Conservation (phyloP, 1,139 yeast genomes). For the Suhomyces taliae region DNA sequence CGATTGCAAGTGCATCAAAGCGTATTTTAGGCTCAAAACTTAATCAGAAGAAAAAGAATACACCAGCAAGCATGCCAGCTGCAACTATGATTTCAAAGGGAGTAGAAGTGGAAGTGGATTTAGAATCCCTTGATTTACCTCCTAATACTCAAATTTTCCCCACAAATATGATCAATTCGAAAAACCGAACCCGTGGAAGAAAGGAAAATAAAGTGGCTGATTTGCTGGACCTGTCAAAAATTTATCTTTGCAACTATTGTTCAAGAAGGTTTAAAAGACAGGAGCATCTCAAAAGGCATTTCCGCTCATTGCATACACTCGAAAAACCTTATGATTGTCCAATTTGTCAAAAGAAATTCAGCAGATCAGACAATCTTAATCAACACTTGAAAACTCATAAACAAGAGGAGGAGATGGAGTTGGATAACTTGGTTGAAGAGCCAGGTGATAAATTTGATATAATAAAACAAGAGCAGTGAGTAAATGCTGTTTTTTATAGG, state of each 20-base stretch:
- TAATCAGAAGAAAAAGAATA: constrained; percentile 23
- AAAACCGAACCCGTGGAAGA: constrained; percentile 44
- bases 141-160: constrained; percentile 42
- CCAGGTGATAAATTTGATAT: neutral
- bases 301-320: constrained; percentile 69
- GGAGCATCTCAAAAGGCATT: constrained; percentile 77
- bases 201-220: constrained; percentile 51
- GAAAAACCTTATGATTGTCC: constrained; percentile 74
- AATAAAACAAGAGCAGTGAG: constrained; percentile 2
- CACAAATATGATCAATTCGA: constrained; percentile 33
- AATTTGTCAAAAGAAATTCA: constrained; percentile 71
- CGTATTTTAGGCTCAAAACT: constrained; percentile 42
- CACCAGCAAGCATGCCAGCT: constrained; percentile 17
- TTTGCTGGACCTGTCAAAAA: constrained; percentile 41
- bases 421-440: constrained; percentile 4
- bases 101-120: constrained; percentile 44
- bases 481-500: no score
- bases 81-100: constrained; percentile 33
- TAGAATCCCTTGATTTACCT: constrained; percentile 43
- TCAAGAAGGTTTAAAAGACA: constrained; percentile 69
- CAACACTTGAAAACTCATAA: constrained; percentile 76
- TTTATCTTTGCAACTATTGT: constrained; percentile 50
- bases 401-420: constrained; percentile 28
- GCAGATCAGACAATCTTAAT: constrained; percentile 71
- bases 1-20: constrained; percentile 40